Conservation (phyloP, 495 filamentous ascomycete species). For the Schizothecium vesticola region DNA sequence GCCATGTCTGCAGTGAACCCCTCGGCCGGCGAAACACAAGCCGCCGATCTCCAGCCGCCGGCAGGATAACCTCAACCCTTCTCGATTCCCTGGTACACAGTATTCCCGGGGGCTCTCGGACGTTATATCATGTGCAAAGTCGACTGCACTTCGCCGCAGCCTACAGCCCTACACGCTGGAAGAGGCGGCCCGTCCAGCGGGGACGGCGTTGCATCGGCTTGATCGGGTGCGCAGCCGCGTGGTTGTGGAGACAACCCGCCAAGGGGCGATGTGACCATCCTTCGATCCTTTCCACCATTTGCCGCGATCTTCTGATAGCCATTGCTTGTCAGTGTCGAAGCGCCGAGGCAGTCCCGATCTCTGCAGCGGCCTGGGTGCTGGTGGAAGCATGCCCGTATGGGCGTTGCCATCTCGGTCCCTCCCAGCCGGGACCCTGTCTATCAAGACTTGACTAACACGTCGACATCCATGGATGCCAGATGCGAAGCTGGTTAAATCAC, state of each 20-base stretch:
- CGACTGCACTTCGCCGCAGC: neutral
- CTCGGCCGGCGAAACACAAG: neutral
- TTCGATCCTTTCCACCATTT: neutral
- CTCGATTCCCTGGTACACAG: neutral
- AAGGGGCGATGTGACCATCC: neutral
- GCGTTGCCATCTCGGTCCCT: neutral
- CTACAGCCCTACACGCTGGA: neutral
- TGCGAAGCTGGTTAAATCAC: neutral
- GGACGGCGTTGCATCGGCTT: neutral
- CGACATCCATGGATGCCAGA: neutral
- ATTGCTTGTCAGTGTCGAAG: neutral
- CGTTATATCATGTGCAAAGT: neutral
- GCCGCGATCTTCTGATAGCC: neutral
- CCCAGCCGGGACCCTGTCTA: neutral
- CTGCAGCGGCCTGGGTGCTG: neutral
- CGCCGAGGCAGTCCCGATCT: neutral
- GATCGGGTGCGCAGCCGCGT: neutral
- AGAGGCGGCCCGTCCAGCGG: neutral
- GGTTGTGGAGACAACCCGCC: neutral
- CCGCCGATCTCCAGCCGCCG: neutral
- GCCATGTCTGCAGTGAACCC: neutral
- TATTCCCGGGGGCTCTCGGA: neutral
- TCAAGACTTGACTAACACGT: neutral
- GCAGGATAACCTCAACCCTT: neutral
- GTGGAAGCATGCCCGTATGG: neutral